phyloP scores from a whole-genome alignment of 345 rosid species.

The Sonneratia caseolaris region DNA sequence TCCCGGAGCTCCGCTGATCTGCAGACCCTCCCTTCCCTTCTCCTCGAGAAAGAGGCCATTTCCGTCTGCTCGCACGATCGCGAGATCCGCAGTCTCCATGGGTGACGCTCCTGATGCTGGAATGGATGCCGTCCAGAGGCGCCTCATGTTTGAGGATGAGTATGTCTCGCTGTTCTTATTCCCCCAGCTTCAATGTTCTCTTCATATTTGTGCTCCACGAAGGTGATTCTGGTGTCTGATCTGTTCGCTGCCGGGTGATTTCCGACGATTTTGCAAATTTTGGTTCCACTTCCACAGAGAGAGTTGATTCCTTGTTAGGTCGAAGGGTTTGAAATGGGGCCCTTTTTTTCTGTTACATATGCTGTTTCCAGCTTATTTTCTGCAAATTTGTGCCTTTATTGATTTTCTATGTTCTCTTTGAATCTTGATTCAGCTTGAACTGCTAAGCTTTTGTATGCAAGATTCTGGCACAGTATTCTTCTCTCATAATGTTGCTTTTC shows the following conservation, averaged over 20 bases:
- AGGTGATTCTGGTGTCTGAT: not conserved
- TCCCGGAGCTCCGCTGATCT: not conserved
- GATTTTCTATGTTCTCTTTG: not conserved
- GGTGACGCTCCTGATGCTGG: conserved; percentile 44
- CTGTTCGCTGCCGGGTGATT: not conserved
- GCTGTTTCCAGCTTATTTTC: not conserved
- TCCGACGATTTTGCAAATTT: not conserved
- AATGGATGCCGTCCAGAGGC: conserved; percentile 98
- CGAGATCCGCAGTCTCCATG: conserved; percentile 31
- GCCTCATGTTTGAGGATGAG: conserved; percentile 99
- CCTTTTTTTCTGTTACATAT: no score
- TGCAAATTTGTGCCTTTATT: not conserved
- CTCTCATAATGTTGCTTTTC: not conserved
- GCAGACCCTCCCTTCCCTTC: not conserved
- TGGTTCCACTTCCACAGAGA: not conserved
- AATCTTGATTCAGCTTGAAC: not conserved
- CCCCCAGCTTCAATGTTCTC: not conserved
- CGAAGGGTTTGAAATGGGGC: not conserved
- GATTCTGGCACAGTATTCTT: not conserved
- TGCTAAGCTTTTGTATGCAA: not conserved
- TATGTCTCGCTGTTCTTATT: conserved; percentile 8
- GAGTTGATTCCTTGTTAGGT: not conserved
- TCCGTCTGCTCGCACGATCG: not conserved
- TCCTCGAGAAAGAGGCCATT: not conserved
- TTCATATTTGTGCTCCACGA: not conserved